Conservation (phyloP, 106 monocot species). For the Phalaenopsis equestris region DNA sequence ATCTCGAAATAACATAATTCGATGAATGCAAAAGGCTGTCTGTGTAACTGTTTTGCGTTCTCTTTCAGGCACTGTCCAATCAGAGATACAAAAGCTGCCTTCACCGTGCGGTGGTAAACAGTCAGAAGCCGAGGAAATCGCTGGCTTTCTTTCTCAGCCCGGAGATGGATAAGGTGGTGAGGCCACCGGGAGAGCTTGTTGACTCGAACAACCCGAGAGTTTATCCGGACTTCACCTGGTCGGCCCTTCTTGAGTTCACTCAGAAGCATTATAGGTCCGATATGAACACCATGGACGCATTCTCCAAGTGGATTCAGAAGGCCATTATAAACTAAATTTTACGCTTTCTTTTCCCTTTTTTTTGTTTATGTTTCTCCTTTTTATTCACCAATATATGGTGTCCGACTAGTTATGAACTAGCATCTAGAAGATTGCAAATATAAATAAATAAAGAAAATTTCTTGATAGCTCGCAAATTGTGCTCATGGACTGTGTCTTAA, state of each 20-base stretch:
- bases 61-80: slow-evolving; percentile 69
- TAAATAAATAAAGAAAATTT: not conserved
- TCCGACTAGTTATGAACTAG: not conserved
- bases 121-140: slow-evolving; percentile 43
- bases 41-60: not conserved
- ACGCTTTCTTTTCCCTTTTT: not conserved
- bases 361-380: not conserved
- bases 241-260: slow-evolving; percentile 77
- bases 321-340: not conserved
- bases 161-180: slow-evolving; percentile 45
- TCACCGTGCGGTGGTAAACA: slow-evolving; percentile 88
- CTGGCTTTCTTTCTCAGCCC: slow-evolving; percentile 87
- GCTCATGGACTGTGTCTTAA: not conserved
- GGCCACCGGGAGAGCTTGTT: slow-evolving; percentile 45
- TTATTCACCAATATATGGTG: not conserved
- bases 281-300: slow-evolving; percentile 65
- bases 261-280: slow-evolving; percentile 90
- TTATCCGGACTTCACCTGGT: slow-evolving; percentile 96
- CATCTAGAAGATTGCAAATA: not conserved
- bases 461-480: not conserved
- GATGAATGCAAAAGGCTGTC: not conserved
- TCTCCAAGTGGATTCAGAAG: slow-evolving; percentile 50
- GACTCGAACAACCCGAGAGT: slow-evolving; percentile 35
- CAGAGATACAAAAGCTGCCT: slow-evolving; percentile 87
- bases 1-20: not conserved